phyloP scores from a whole-genome alignment of 306 rosid species.

The Fagus crenata region DNA sequence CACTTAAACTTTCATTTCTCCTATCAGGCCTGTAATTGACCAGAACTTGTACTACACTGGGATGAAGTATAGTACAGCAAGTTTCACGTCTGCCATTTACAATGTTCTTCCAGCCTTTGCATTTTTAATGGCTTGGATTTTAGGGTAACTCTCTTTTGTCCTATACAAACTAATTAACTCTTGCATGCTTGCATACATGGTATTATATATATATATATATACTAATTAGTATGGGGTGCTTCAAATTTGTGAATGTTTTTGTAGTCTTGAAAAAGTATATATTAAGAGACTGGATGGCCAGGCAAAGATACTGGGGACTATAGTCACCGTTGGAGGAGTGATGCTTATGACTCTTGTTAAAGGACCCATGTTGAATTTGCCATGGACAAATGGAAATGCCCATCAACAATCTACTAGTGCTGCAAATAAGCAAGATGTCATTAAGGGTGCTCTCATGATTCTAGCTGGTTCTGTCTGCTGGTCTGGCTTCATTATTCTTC shows the following conservation, averaged over 20 bases:
- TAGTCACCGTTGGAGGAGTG: slow-evolving; percentile 53
- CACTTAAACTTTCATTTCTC: background rate
- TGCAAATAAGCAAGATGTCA: slow-evolving; percentile 30
- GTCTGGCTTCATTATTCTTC: slow-evolving; percentile 49
- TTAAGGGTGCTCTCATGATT: slow-evolving; percentile 51
- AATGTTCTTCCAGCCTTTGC: slow-evolving; percentile 61
- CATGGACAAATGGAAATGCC: slow-evolving; percentile 33
- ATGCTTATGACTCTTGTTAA: slow-evolving; percentile 45
- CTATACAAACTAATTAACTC: background rate
- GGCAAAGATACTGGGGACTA: slow-evolving; percentile 48
- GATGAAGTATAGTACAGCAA: slow-evolving; percentile 56
- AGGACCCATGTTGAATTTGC: slow-evolving; percentile 41
- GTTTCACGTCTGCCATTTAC: slow-evolving; percentile 51
- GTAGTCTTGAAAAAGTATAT: slow-evolving; percentile 52
- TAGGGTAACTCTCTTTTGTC: slow-evolving; percentile 14
- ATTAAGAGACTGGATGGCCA: slow-evolving; percentile 36
- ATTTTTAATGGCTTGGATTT: slow-evolving; percentile 59
- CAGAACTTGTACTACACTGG: slow-evolving; percentile 57
- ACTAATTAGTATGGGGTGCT: background rate
- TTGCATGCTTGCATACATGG: too few species aligned
- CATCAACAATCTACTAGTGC: slow-evolving; percentile 25
- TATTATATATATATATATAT: background rate
- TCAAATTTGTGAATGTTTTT: slow-evolving; percentile 2
- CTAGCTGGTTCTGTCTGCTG: slow-evolving; percentile 46
- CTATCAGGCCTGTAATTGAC: slow-evolving; percentile 52